Evolutionary conservation across 106 monocot genomes (phyloP).

Genomic region (Dioscorea zingiberensis): DNA sequence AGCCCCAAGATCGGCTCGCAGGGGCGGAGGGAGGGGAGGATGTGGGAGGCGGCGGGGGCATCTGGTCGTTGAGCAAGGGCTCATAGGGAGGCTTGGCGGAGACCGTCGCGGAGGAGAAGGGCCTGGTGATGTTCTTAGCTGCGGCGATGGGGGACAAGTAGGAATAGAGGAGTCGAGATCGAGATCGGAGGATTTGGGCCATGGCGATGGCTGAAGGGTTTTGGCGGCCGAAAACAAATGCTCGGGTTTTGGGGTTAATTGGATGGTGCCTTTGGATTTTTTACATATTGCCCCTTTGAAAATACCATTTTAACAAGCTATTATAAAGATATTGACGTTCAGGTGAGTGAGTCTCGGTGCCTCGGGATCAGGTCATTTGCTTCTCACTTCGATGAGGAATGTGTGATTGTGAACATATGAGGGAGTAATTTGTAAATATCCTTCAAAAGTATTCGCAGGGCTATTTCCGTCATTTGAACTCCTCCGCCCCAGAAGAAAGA

Average conservation of each 20-base stretch:
- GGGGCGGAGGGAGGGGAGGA: slow-evolving; percentile 3
- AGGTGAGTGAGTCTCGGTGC: too few relatives aligned
- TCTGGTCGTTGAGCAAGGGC: slow-evolving; percentile 10
- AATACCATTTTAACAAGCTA: too few relatives aligned
- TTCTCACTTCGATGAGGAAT: too few relatives aligned
- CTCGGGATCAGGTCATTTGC: too few relatives aligned
- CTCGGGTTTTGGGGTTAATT: too few relatives aligned
- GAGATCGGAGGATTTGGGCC: not conserved
- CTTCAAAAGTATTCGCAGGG: not conserved
- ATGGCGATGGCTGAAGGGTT: not conserved
- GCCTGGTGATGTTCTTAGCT: not conserved
- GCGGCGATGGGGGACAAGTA: not conserved
- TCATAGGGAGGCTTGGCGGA: not conserved
- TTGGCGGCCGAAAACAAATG: not conserved
- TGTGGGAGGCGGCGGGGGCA: slow-evolving; percentile 3
- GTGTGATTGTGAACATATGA: too few relatives aligned
- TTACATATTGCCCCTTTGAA: too few relatives aligned
- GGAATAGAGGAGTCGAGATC: not conserved
- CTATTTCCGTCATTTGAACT: not conserved
- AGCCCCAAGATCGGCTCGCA: slow-evolving; percentile 16
- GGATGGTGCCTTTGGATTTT: too few relatives aligned
- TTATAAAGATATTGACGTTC: too few relatives aligned
- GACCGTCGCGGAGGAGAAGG: slow-evolving; percentile 2
- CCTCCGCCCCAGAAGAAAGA: too few relatives aligned
- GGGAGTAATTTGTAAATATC: too few relatives aligned